Evolutionary conservation across 805 yeast species (phyloP), one percentile per base, ranked within the genome.

Genomic region (Tetrapisispora iriomotensis): DNA sequence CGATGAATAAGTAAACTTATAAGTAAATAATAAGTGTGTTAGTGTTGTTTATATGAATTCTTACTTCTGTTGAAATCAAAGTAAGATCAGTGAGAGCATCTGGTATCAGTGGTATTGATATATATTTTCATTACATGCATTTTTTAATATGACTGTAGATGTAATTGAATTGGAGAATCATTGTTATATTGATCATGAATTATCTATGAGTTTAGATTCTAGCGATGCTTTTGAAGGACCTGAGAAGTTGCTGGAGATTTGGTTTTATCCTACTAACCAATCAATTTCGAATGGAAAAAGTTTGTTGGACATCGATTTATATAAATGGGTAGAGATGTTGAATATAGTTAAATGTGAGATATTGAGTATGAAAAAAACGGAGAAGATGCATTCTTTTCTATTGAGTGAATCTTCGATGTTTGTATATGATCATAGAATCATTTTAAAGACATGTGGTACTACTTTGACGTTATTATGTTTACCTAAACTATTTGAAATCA

Each of bases 141-240:
- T n/a, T n/a, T n/a, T n/a, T 3, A 18, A 31, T 31, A 37, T 37
- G 40, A 37, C 40, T 6, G 36, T 37, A 5, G 29, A 37, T 20
- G 15, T 37, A n/a, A 18, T 30, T 19, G 40, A 37, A 13, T 17
- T 37, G 20, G 33, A 26, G n/a, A 31, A 37, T 14, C 72, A 69
- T 50, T 56, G 71, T 17, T 77, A 70, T 55, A 77, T 86, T 51
- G 88, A 88, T 61, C 90, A 82, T 60, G 84, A 80, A 44, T 67
- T 84, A 36, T 80, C 94, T 8, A 79, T 77, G 33, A 72, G 74
- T 44, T 67, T 88, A 46, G 96, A 88, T 64, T 87, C 96, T 15
- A 71, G 94, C 12, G 82, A 77, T 55, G 95, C 96, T 2, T 90
- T 90, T 58, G 97, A 90, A 67, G 97, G 98, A 6, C 97, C 98